Conservation (phyloP, 2,329 filamentous ascomycete species). For the Whalleya microplaca region DNA sequence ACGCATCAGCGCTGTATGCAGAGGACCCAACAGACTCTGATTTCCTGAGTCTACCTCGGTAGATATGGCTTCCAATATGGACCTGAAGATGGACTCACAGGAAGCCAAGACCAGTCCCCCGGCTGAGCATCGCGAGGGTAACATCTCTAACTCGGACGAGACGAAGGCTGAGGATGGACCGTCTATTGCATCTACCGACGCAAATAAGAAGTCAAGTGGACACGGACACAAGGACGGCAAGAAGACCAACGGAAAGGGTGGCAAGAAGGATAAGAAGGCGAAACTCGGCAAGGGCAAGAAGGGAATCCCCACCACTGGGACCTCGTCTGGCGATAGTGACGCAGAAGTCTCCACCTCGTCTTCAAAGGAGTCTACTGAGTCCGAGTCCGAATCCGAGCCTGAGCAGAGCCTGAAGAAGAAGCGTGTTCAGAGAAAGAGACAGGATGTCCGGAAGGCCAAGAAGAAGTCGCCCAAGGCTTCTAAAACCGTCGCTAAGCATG, state of each 20-base stretch:
- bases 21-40: background rate
- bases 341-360: constrained; percentile 24
- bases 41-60: background rate
- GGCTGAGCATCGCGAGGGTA: constrained; percentile 29
- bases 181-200: constrained; percentile 17
- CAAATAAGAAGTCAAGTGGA: constrained; percentile 33
- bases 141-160: constrained; percentile 14
- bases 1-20: background rate
- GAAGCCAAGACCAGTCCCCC: constrained; percentile 18
- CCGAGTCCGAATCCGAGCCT: constrained; percentile 29
- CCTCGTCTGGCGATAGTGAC: constrained; percentile 23
- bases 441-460: constrained; percentile 34
- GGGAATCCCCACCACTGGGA: constrained; percentile 14
- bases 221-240: constrained; percentile 33
- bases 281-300: constrained; percentile 26
- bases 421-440: constrained; percentile 35
- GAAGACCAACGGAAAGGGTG: constrained; percentile 18
- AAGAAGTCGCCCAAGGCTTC: constrained; percentile 32
- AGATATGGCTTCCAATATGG: constrained; percentile 19
- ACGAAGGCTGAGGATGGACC: constrained; percentile 31
- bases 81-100: constrained; percentile 28
- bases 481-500: constrained; percentile 26
- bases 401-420: constrained; percentile 34
- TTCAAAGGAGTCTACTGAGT: constrained; percentile 32
- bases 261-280: constrained; percentile 20